phyloP scores from a whole-genome alignment of 441 rosid genomes.

The Theobroma grandiflorum region DNA sequence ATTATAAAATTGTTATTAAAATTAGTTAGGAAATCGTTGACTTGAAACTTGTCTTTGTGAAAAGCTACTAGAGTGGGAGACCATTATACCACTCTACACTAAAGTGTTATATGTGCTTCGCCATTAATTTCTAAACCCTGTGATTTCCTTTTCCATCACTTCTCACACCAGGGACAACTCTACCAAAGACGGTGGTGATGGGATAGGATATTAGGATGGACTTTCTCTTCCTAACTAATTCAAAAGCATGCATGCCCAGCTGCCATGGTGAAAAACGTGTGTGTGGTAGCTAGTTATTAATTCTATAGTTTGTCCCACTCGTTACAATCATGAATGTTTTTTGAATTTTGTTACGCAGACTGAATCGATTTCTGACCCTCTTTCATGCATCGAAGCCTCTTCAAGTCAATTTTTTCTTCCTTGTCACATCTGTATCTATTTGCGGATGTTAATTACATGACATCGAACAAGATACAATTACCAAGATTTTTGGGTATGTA shows the following conservation, averaged over 20 bases:
- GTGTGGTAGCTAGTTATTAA: background rate
- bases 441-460: background rate
- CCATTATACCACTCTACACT: background rate
- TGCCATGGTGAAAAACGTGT: background rate
- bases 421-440: background rate
- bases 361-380: background rate
- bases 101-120: background rate
- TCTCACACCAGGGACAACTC: background rate
- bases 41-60: constrained; percentile 3
- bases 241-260: background rate
- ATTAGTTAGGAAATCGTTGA: background rate
- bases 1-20: background rate
- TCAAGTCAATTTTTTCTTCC: background rate
- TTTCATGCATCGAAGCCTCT: background rate
- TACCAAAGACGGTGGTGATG: background rate
- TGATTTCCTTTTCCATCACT: background rate
- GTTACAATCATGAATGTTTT: background rate
- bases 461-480: background rate
- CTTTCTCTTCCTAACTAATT: background rate
- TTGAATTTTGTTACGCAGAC: background rate
- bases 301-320: background rate
- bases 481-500: background rate
- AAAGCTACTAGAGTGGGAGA: background rate
- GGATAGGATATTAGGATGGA: background rate
- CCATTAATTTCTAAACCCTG: background rate